Conservation (phyloP, 2,329 filamentous ascomycete species). For the Geosmithia putterillii region DNA sequence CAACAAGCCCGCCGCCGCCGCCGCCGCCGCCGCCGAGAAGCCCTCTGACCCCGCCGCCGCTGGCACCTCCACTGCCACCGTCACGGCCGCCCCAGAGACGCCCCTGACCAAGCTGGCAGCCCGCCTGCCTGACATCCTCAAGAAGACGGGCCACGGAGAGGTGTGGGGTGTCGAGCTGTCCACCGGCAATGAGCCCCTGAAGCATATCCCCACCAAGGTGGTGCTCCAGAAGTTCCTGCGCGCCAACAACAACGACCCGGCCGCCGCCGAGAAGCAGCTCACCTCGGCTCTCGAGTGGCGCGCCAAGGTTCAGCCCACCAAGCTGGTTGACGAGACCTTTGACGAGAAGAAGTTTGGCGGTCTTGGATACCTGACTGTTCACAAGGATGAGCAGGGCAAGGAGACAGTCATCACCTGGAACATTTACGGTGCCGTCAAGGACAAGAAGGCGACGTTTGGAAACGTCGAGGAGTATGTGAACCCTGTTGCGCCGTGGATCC, state of each 20-base stretch:
- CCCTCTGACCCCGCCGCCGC: not conserved
- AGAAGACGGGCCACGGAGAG: constrained; percentile 52
- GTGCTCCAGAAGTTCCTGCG: constrained; percentile 89
- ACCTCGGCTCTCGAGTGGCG: constrained; percentile 73
- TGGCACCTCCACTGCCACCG: constrained; percentile 7
- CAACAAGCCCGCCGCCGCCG: not conserved
- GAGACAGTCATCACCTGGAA: constrained; percentile 76
- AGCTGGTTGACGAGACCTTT: constrained; percentile 52
- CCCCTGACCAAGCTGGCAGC: constrained; percentile 43
- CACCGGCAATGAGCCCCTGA: constrained; percentile 18
- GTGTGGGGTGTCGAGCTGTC: constrained; percentile 75
- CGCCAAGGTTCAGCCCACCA: constrained; percentile 58
- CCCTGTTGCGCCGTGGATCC: not conserved
- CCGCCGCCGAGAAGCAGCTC: constrained; percentile 67
- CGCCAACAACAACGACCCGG: constrained; percentile 68
- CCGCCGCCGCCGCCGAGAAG: not conserved
- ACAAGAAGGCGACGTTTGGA: constrained; percentile 73
- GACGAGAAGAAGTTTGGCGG: constrained; percentile 59
- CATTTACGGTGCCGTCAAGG: constrained; percentile 79
- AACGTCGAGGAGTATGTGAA: constrained; percentile 61
- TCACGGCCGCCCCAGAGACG: constrained; percentile 11
- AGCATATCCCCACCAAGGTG: constrained; percentile 63
- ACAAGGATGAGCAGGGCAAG: constrained; percentile 35
- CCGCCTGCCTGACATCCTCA: constrained; percentile 44
- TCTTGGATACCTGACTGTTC: constrained; percentile 70